phyloP scores from a whole-genome alignment of 805 yeast genomes.

The Candida glaebosa region DNA sequence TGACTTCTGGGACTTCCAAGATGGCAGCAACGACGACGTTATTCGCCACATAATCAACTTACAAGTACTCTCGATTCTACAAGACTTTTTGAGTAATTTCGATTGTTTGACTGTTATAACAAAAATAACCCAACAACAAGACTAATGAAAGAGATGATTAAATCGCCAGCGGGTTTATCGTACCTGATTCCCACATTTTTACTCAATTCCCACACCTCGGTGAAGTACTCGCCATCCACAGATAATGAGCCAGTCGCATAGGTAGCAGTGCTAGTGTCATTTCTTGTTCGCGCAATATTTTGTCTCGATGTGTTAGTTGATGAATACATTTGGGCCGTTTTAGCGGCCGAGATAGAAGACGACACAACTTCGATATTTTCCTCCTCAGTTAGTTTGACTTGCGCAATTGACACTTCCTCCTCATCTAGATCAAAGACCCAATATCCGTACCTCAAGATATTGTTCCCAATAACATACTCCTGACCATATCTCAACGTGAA shows the following conservation, averaged over 20 bases:
- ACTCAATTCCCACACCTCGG: too few species aligned
- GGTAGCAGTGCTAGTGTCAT: too few species aligned
- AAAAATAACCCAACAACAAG: background rate
- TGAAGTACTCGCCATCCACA: too few species aligned
- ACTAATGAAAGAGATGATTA: background rate
- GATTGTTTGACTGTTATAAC: background rate
- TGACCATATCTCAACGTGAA: slow-evolving; percentile 7
- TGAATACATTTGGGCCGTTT: slow-evolving; percentile 39
- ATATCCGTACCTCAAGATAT: slow-evolving; percentile 55
- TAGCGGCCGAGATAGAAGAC: background rate
- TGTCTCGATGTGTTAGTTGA: too few species aligned
- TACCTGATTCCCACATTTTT: background rate
- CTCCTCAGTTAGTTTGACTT: slow-evolving; percentile 15
- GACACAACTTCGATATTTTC: slow-evolving; percentile 31
- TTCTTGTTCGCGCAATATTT: too few species aligned
- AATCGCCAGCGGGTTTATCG: background rate
- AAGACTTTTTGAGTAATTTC: background rate
- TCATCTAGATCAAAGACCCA: slow-evolving; percentile 58
- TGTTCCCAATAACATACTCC: slow-evolving; percentile 53
- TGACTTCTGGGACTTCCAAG: too few species aligned
- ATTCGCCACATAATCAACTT: too few species aligned
- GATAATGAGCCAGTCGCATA: too few species aligned
- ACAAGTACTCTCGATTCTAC: too few species aligned
- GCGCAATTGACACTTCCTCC: slow-evolving; percentile 47
- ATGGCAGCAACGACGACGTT: too few species aligned